phyloP scores from a whole-genome alignment of 2,329 filamentous ascomycete genomes.

The Colletotrichum noveboracense region DNA sequence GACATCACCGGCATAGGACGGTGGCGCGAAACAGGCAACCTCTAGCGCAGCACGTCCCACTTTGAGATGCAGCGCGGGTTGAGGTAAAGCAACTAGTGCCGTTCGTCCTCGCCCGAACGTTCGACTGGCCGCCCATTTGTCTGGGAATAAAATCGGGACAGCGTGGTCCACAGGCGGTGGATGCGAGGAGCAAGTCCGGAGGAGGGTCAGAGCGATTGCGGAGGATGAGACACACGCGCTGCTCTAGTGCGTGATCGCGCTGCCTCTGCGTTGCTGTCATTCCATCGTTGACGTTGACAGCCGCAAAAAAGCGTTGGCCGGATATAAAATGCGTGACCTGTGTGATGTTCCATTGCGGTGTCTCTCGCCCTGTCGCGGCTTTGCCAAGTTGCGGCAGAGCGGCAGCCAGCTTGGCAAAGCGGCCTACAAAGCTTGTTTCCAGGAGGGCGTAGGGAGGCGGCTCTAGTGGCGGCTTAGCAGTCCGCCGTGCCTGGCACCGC shows the following conservation, averaged over 20 bases:
- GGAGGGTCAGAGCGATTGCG: neutral
- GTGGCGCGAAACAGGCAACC: conserved; percentile 15
- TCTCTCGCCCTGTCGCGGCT: neutral
- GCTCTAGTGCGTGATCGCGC: neutral
- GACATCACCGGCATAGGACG: conserved; percentile 6
- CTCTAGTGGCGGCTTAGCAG: neutral
- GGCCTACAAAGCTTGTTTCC: conserved; percentile 16
- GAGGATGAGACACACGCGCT: neutral
- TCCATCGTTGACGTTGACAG: neutral
- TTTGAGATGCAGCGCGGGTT: neutral
- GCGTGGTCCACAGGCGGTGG: neutral
- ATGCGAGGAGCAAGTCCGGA: conserved; percentile 8
- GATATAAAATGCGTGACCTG: neutral
- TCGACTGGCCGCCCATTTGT: neutral
- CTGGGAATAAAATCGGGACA: neutral
- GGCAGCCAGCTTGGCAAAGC: conserved; percentile 10
- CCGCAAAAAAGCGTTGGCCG: neutral
- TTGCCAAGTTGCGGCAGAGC: conserved; percentile 17
- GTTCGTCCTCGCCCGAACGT: neutral
- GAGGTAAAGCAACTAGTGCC: neutral
- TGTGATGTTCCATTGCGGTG: neutral
- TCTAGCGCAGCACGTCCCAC: conserved; percentile 18
- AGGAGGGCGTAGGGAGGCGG: neutral
- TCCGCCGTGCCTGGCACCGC: neutral
- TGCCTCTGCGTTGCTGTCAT: neutral